Base-by-base conservation (phyloP, 2,329 filamentous ascomycete species). In the Rhexocercosporidium sp. region DNA sequence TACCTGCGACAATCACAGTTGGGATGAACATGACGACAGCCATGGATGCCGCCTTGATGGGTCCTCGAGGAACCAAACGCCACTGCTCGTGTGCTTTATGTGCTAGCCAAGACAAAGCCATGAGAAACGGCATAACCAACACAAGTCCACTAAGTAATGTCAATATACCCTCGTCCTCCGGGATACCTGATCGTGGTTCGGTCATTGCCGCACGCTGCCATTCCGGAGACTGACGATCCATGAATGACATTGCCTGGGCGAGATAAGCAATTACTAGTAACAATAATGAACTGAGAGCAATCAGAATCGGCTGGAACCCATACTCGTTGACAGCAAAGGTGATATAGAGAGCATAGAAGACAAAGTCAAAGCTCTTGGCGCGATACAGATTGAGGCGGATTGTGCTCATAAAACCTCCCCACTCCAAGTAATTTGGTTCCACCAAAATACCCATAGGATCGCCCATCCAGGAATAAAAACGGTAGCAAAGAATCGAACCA, bases 371-470 rank as follows among this genome's bases (percentile, higher is more conserved):
- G 18, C 54, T 57, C 20, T 18, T 25, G 4, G 54, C 54, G 11
- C 54, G 54, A 27, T 57, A 57, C 16, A 57, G 22, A 37, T 57
- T 57, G 20, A 57, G 54, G 11, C 54, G 34, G 22, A 41, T 27
- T 5, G 54, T 34, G 9, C 54, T 37, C 20, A 16, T 25, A 16
- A 57, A 39, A 11, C 20, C 34, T 9, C 31, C 34, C 54, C 54
- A 57, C 27, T 57, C 54, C n/a, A 25, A 6, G 54, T 39, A 57
- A 5, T 57, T 57, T 16, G n/a, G 31, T 12, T 57, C 54, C 3
- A 57, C 54, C 3, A 57, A 20, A 12, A 57, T 57, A 16, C 31
- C 14, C 31, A 57, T 27, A 12, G 54, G 54, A 1, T 34, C 29
- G 1, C 54, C 54, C 20, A 57, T 37, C 54, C 54, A 57, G 20